Base-by-base conservation (phyloP, 768 basidiomycete genomes). In the Leccinum fibrillosum region DNA sequence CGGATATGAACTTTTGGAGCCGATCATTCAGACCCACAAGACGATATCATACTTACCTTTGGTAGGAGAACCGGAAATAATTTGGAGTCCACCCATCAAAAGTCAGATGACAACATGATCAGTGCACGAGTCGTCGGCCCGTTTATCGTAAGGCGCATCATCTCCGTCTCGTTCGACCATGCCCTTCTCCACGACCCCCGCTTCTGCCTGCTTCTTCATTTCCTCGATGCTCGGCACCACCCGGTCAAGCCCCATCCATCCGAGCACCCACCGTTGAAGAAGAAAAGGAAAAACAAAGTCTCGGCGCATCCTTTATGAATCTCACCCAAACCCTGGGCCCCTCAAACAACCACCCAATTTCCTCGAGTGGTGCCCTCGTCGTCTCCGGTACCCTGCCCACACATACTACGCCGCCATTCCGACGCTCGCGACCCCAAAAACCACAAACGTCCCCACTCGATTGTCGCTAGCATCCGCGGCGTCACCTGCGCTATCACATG, bases 361-460 rank as follows among this genome's bases (percentile, higher is more conserved):
- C 75, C 66, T 78, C 76, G 28, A 78, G 68, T 32, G 74, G 70
- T 25, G 73, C 68, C 13, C 75, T 72, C 17, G 64, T 75, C 49
- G 77, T 78, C 65, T 78, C 77, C 0, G 77, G 77, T 9, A 78
- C 66, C 52, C 72, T 69, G 17, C 61, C 66, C 74, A 73, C 44
- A 67, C 70, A 73, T 32, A 12, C 32, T 66, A 78, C 15, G 49
- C 56, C 44, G 66, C 67, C 66, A 77, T 72, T 54, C 64, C 48
- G 2, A 73, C 25, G 19, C 68, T 67, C 44, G 64, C 66, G 21
- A 67, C 45, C 1, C 75, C 74, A 53, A 75, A 75, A 17, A 73
- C 58, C 30, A 74, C 47, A 54, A 67, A 75, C 48, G 74, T 76
- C 23, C 71, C 58, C 64, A 71, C 17, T 37, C 53, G 30, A 72